Base-by-base conservation (phyloP, 108 stramenopile genomes). In the Pseudonitzschia delicatissima region DNA sequence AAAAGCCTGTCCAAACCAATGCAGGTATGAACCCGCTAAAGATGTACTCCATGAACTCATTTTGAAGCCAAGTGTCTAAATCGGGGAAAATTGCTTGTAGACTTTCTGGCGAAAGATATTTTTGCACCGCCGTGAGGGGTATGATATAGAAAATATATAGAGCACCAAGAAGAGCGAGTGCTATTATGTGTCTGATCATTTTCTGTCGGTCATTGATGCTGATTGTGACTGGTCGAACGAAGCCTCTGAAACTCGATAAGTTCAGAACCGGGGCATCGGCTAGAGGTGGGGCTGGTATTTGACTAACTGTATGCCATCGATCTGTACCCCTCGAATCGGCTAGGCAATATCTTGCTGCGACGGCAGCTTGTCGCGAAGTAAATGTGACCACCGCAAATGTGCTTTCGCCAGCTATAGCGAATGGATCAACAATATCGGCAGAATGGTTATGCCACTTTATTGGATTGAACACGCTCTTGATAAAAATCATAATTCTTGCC, bases 331-430 rank as follows among this genome's bases (percentile, higher is more conserved):
- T 76, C 20, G 90, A 90, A 78, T 95, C 93, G 4, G 81, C 77
- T 28, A 88, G 62, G 63, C 88, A 90, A 53, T 91, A 78, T 42
- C 93, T 71, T 2, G 93, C 93, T 13, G 92, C 87, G 37, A 88
- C 85, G 4, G 93, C 90, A 31, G 93, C 93, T 65, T 95, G 93
- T 31, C 93, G 73, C 26, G 85, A 87, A 11, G 87, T 88, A 52
- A 95, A 95, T 3, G 93, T 95, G 1, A 95, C 89, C 32, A 95
- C 88, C 8, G 88, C 88, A 76, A 88, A 95, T 6, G 89, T 87
- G 18, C 85, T 85, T 50, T 93, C 82, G 64, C 82, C 70, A 0
- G 82, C 82, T 49, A 93, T 36, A 35, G 76, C 76, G 23, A 48
- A 48, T 48, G 47, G 47, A 37, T 78, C 79, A 4, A 83, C 52